Base-by-base conservation (phyloP, 2,329 filamentous ascomycete species). In the Fusarium xyrophilum region DNA sequence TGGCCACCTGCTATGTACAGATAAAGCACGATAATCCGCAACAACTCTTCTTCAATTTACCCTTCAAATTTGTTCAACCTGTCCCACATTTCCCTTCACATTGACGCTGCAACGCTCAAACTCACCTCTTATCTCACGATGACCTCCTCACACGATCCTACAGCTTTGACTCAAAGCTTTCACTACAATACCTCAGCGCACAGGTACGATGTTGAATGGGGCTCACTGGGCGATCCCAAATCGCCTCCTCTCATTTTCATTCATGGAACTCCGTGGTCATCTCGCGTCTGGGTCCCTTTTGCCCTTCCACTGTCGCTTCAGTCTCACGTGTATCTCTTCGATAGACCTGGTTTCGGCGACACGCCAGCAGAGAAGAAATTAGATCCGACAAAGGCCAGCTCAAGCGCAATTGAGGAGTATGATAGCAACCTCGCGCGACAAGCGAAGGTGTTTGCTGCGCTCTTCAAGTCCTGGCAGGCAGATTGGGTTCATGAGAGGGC, bases 221-320 rank as follows among this genome's bases (percentile, higher is more conserved):
- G 68, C 2, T 76, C 76, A 0, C 43, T 83, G 1, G 80, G 80
- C 11, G 35, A 73, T 6, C n/a, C 65, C 6, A 35, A 44, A 2
- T 58, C 52, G 0, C 78, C 76, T 21, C 79, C 80, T 1, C 57
- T 82, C 1, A 68, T 84, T 15, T 82, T 84, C 38, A 70, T 84
- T 12, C 82, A 84, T 59, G 82, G 82, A 54, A 84, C 82, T 0
- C 82, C 82, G 0, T 84, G 82, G 81, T 82, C 81, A 4, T 82
- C 80, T 3, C 67, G 60, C 1, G 75, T 83, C 12, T 84, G 80
- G 79, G 47, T 61, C 0, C 71, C 74, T 3, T 76, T 79, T 21
- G 80, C 79, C 2, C 63, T 74, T 32, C 70, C 79, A 4, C 69
- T 84, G 2, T 71, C 77, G 7, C 66, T 69, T 4, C 73, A 75